These are phyloP conservation scores for Leishmania braziliensis DNA, from an alignment of 208 protist species.

Conservation along the genomic window DNA sequence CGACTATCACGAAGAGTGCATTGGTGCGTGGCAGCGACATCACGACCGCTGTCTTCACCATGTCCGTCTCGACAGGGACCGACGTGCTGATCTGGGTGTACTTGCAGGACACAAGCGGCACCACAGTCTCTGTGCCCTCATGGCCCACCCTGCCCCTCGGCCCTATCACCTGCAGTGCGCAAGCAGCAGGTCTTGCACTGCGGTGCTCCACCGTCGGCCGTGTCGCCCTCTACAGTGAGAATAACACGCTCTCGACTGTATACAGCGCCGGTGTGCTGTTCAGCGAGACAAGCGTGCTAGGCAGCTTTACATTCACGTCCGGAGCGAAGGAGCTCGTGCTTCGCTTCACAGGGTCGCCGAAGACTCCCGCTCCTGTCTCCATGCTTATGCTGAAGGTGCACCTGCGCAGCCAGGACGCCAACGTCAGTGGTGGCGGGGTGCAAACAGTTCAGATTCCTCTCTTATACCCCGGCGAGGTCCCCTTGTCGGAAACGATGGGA, in stretches of 20 bases:
- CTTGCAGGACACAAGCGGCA: constrained; percentile 27
- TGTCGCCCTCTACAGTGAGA: constrained; percentile 33
- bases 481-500: constrained; percentile 25
- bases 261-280: constrained; percentile 43
- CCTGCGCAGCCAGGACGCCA: constrained; percentile 13
- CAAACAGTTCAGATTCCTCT: constrained; percentile 35
- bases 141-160: constrained; percentile 41
- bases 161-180: constrained; percentile 34
- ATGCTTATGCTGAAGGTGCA: constrained; percentile 36
- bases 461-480: constrained; percentile 35
- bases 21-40: constrained; percentile 35
- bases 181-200: constrained; percentile 34
- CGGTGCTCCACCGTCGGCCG: constrained; percentile 37
- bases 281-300: constrained; percentile 35
- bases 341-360: constrained; percentile 37
- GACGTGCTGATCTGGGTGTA: constrained; percentile 38
- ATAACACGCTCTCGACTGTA: constrained; percentile 30
- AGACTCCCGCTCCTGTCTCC: constrained; percentile 13
- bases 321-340: constrained; percentile 43
- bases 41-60: constrained; percentile 41
- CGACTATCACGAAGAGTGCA: constrained; percentile 29
- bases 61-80: constrained; percentile 33
- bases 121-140: constrained; percentile 38
- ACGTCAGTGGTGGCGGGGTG: not conserved
- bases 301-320: constrained; percentile 43